A percentile compares a stretch with the other conserved stretches of the same genome.
These are phyloP conservation scores for Candida incommunis DNA, from an alignment of 805 yeast species.

Conservation along the genomic window DNA sequence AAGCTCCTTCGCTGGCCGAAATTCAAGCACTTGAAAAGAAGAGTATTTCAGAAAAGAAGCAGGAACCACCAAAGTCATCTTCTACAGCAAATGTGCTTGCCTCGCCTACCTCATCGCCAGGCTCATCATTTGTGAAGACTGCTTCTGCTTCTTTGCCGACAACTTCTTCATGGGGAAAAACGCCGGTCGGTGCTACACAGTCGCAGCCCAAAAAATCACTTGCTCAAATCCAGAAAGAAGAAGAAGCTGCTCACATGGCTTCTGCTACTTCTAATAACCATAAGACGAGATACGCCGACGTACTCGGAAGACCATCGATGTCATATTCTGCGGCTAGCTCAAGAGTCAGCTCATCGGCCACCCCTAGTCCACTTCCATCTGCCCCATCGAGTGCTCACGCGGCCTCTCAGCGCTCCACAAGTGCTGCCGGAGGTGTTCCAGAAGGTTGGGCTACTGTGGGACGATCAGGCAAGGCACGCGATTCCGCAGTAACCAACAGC, in stretches of 20 bases:
- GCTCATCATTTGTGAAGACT: not conserved
- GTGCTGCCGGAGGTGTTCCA: not conserved
- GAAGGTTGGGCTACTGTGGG: conserved; percentile 1
- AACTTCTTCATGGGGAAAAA: not conserved
- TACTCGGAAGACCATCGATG: not conserved
- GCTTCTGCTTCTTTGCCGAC: not conserved
- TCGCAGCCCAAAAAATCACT: not conserved
- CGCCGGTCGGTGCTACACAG: not conserved
- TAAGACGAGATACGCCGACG: not conserved
- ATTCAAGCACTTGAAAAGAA: not conserved
- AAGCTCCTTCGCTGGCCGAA: conserved; percentile 1
- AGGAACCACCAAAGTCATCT: not conserved
- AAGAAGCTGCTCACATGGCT: not conserved
- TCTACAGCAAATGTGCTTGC: not conserved
- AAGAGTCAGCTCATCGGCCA: not conserved
- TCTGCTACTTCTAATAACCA: not conserved
- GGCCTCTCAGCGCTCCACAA: not conserved
- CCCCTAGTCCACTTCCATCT: not conserved
- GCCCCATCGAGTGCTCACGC: not conserved
- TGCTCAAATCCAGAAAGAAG: not conserved
- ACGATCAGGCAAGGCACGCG: not conserved
- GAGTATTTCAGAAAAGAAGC: not conserved
- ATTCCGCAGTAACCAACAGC: not conserved
- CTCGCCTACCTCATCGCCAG: not conserved
- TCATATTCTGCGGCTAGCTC: not conserved